phyloP scores from a whole-genome alignment of 1,284 basidiomycete genomes.

The Exobasidium cylindrosporum region DNA sequence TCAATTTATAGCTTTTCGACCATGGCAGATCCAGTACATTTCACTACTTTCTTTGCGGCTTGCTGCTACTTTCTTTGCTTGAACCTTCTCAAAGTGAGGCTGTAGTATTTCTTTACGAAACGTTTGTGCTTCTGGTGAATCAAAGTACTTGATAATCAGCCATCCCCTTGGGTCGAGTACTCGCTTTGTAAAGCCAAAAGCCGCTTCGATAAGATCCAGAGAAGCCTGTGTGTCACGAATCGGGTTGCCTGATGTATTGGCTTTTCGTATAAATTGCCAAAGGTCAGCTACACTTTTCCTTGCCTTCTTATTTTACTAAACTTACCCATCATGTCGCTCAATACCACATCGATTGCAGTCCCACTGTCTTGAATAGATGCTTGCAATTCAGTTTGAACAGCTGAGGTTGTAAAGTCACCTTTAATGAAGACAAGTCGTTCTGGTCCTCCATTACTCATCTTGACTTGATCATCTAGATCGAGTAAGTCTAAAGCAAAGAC shows the following conservation, averaged over 20 bases:
- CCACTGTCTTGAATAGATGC: not conserved
- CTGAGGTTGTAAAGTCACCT: not conserved
- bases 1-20: not conserved
- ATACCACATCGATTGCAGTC: not conserved
- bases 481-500: conserved; percentile 9
- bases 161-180: not conserved
- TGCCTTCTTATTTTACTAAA: no score
- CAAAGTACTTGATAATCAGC: conserved; percentile 11
- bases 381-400: not conserved
- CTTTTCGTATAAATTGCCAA: no score
- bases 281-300: no score
- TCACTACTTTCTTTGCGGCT: conserved; percentile 10
- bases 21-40: conserved; percentile 11
- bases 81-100: not conserved
- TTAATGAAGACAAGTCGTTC: not conserved
- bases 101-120: not conserved
- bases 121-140: not conserved
- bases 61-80: conserved; percentile 4
- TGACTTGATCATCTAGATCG: not conserved
- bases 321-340: conserved; percentile 13
- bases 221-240: conserved; percentile 3
- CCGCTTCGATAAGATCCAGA: conserved; percentile 5
- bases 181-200: conserved; percentile 5
- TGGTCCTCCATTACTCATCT: not conserved
- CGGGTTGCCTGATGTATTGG: conserved; percentile 6